Evolutionary conservation across 768 basidiomycete species (phyloP).

Genomic region (Pleurotus tuoliensis): DNA sequence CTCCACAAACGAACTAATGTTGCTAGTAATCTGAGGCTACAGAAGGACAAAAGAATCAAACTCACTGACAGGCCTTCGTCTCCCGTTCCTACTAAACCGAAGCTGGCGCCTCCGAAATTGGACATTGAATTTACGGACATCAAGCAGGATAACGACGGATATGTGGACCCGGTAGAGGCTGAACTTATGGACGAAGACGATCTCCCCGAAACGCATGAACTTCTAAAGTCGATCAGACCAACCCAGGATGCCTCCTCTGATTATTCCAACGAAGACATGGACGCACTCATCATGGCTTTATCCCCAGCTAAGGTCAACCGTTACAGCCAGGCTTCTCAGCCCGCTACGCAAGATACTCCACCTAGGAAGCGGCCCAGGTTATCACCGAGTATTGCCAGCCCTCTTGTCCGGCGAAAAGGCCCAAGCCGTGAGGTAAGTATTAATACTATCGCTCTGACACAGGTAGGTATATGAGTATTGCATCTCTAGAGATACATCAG

Average conservation of each 20-base stretch:
- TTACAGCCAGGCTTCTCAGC: background rate
- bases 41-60: slow-evolving; percentile 42
- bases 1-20: slow-evolving; percentile 41
- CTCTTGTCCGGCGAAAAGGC: background rate
- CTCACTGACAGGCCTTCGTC: slow-evolving; percentile 20
- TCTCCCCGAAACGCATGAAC: slow-evolving; percentile 36
- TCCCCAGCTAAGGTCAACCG: slow-evolving; percentile 21
- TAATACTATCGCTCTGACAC: no score
- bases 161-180: slow-evolving; percentile 18
- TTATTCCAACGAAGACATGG: slow-evolving; percentile 40
- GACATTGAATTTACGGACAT: slow-evolving; percentile 46
- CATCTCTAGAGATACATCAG: no score
- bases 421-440: background rate
- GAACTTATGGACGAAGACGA: slow-evolving; percentile 36
- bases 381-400: background rate
- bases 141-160: slow-evolving; percentile 18
- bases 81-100: slow-evolving; percentile 8
- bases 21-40: slow-evolving; percentile 31
- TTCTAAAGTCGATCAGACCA: slow-evolving; percentile 15
- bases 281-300: slow-evolving; percentile 37
- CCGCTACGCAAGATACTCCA: background rate
- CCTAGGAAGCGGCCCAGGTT: slow-evolving; percentile 8
- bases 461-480: no score
- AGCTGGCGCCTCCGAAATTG: slow-evolving; percentile 34
- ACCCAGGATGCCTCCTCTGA: slow-evolving; percentile 16